Evolutionary conservation across 345 rosid genomes (phyloP).

Genomic region (Syzygium jambos): DNA sequence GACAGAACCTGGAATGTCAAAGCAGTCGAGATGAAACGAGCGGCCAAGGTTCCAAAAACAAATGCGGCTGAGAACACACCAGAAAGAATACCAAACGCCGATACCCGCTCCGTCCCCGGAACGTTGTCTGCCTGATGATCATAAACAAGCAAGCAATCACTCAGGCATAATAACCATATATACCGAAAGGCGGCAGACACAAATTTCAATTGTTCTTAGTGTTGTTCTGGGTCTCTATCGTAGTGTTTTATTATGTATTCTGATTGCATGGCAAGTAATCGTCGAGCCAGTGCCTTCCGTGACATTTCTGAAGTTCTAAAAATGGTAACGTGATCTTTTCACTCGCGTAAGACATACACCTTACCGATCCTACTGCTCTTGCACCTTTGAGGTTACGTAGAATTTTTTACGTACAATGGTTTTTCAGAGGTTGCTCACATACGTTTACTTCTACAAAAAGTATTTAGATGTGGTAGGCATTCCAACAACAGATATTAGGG

Average conservation of each 20-base stretch:
- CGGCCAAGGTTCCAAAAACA: conserved; percentile 51
- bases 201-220: not conserved
- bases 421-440: not conserved
- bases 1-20: conserved; percentile 49
- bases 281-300: not conserved
- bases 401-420: not conserved
- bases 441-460: not conserved
- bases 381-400: not conserved
- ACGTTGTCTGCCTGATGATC: conserved; percentile 56
- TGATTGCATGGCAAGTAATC: not conserved
- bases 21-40: conserved; percentile 63
- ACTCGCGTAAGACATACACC: not conserved
- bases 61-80: conserved; percentile 44
- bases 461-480: not conserved
- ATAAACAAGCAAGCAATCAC: not conserved
- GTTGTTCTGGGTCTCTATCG: not conserved
- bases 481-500: not conserved
- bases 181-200: not conserved
- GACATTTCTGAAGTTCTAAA: not conserved
- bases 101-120: conserved; percentile 33
- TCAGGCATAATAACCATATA: not conserved
- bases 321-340: not conserved
- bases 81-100: conserved; percentile 62
- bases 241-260: not conserved
- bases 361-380: not conserved